These are phyloP conservation scores for Oryza brachyantha DNA, from an alignment of 176 grass and related monocot species.

Conservation along the genomic window DNA sequence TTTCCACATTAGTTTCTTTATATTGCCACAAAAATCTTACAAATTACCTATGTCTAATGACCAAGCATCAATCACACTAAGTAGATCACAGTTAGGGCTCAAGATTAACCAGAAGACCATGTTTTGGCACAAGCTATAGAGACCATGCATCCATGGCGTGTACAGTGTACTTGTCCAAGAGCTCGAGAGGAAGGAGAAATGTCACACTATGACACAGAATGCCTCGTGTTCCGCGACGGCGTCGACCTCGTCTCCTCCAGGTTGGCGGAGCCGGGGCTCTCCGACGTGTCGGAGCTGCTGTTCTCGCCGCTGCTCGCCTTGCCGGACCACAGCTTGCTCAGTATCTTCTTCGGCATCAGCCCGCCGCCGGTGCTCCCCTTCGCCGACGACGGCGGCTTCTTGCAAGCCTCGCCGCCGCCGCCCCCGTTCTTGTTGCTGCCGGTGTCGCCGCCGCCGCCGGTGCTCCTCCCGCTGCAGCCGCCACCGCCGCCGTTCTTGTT, in stretches of 20 bases:
- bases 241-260: constrained; percentile 81
- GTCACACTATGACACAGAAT: constrained; percentile 57
- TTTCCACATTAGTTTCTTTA: no score
- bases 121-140: background rate
- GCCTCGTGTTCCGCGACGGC: constrained; percentile 60
- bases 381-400: constrained; percentile 18
- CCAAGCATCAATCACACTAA: background rate
- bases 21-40: background rate
- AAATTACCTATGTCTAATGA: background rate
- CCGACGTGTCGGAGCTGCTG: constrained; percentile 83
- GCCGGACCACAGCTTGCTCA: constrained; percentile 84
- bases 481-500: constrained; percentile 23
- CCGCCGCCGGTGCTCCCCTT: constrained; percentile 28
- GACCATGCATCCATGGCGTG: background rate
- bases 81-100: background rate
- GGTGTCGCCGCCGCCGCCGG: constrained; percentile 10
- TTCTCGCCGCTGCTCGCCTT: constrained; percentile 65
- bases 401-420: constrained; percentile 18
- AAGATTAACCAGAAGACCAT: background rate
- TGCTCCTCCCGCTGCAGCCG: constrained; percentile 38
- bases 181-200: background rate
- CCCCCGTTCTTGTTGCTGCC: constrained; percentile 33
- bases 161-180: background rate
- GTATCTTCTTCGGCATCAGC: constrained; percentile 71
- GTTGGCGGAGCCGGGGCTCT: constrained; percentile 78